Evolutionary conservation across 176 grass and related monocot species (phyloP).

Genomic region (Olyra latifolia): DNA sequence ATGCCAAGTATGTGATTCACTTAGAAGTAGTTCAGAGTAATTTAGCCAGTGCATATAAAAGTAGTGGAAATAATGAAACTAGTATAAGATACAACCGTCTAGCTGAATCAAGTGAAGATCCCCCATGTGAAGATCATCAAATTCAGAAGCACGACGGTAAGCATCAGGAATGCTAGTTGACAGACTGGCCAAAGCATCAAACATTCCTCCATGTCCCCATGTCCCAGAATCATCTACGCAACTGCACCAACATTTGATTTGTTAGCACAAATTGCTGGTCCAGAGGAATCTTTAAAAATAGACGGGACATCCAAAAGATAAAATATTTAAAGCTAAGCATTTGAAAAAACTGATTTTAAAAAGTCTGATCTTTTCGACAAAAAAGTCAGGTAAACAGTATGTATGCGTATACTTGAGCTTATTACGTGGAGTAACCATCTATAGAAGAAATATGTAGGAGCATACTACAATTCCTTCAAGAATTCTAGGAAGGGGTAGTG

Average conservation of each 20-base stretch:
- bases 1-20: constrained; percentile 4
- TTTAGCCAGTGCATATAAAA: background rate
- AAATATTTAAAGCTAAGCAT: constrained; percentile 20
- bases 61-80: constrained; percentile 19
- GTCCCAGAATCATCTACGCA: constrained; percentile 82
- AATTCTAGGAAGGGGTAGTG: background rate
- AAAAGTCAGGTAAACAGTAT: background rate
- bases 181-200: constrained; percentile 76
- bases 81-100: constrained; percentile 52
- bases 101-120: constrained; percentile 92
- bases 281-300: constrained; percentile 22
- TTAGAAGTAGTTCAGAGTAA: background rate
- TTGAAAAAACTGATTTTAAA: constrained; percentile 17
- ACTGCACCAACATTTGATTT: constrained; percentile 50
- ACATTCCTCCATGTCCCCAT: constrained; percentile 92
- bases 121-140: constrained; percentile 80
- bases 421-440: constrained; percentile 30
- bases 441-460: constrained; percentile 20
- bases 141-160: constrained; percentile 77
- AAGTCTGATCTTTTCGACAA: constrained; percentile 1
- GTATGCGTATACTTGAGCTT: background rate
- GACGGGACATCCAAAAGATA: constrained; percentile 11
- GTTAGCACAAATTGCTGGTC: constrained; percentile 31
- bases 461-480: background rate
- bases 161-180: constrained; percentile 78